phyloP scores from a whole-genome alignment of 441 rosid genomes.

The Melastoma candidum region DNA sequence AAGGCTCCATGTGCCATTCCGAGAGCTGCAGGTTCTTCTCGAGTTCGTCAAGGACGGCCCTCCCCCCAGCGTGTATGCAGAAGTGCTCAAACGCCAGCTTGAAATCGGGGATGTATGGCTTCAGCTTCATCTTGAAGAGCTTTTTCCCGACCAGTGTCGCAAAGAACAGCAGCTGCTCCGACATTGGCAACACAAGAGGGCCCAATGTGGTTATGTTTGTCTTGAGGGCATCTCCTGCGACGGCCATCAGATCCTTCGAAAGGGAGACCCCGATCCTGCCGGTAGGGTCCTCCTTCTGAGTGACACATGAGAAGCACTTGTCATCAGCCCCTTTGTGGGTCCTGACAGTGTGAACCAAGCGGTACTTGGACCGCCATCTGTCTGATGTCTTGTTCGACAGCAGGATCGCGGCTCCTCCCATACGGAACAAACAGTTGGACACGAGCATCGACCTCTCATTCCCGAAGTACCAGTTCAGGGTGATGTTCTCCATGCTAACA shows the following conservation, averaged over 20 bases:
- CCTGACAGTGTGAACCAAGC: no score
- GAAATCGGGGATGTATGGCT: conserved; percentile 6
- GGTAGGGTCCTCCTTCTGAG: no score
- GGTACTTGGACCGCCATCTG: no score
- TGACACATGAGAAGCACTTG: no score
- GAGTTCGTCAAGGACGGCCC: not conserved
- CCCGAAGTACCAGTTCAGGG: no score
- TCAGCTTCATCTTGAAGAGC: conserved; percentile 5
- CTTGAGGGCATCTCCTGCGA: conserved; percentile 5
- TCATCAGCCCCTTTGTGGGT: no score
- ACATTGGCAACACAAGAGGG: not conserved
- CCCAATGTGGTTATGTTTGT: not conserved
- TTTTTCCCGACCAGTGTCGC: conserved; percentile 3
- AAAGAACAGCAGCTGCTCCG: conserved; percentile 3
- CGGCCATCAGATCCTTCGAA: not conserved
- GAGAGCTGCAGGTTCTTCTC: no score
- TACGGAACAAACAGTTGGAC: no score
- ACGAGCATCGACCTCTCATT: no score
- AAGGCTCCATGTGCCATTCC: not conserved
- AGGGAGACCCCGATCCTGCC: not conserved
- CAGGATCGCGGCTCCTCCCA: no score
- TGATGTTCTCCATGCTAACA: no score
- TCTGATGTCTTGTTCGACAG: no score
- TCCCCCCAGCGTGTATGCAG: conserved; percentile 6
- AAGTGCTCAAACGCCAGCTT: not conserved